phyloP scores from a whole-genome alignment of 352 stramenopile species.

The Phytophthora litchii region DNA sequence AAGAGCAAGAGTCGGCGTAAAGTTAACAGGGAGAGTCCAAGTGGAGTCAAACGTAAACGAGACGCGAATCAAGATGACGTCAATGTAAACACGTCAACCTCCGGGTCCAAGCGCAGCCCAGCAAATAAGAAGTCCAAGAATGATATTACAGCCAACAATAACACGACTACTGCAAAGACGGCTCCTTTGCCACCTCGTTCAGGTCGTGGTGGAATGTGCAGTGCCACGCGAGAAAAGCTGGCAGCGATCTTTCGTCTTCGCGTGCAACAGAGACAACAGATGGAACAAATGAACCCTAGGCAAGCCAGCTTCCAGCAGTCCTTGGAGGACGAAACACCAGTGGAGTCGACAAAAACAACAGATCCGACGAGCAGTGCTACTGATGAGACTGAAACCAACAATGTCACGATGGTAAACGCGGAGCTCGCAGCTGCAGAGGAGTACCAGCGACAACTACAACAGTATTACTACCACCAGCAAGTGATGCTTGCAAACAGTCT shows the following conservation, averaged over 20 bases:
- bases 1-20: constrained; percentile 9
- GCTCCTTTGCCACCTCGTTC: constrained; percentile 9
- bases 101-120: constrained; percentile 4
- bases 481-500: constrained; percentile 50
- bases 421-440: constrained; percentile 39
- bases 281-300: constrained; percentile 31
- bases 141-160: constrained; percentile 1
- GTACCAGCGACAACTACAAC: constrained; percentile 61
- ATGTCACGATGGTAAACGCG: constrained; percentile 15
- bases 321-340: constrained; percentile 31
- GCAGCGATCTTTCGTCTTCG: constrained; percentile 67
- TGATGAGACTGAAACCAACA: constrained; percentile 5
- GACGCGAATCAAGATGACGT: constrained; percentile 8
- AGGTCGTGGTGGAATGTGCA: constrained; percentile 19
- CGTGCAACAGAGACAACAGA: constrained; percentile 53
- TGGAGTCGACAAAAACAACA: constrained; percentile 5
- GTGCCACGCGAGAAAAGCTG: constrained; percentile 54
- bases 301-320: constrained; percentile 30
- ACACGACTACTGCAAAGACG: constrained; percentile 9
- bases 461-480: constrained; percentile 77
- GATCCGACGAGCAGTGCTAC: background rate
- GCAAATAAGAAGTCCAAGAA: constrained; percentile 20
- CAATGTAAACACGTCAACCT: background rate
- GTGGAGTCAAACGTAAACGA: constrained; percentile 30
- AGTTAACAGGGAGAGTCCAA: constrained; percentile 4